Percentiles rank a stretch among this genome's conserved stretches.
Conservation (phyloP, 2,329 filamentous ascomycete genomes). For the Venturia carpophila region DNA sequence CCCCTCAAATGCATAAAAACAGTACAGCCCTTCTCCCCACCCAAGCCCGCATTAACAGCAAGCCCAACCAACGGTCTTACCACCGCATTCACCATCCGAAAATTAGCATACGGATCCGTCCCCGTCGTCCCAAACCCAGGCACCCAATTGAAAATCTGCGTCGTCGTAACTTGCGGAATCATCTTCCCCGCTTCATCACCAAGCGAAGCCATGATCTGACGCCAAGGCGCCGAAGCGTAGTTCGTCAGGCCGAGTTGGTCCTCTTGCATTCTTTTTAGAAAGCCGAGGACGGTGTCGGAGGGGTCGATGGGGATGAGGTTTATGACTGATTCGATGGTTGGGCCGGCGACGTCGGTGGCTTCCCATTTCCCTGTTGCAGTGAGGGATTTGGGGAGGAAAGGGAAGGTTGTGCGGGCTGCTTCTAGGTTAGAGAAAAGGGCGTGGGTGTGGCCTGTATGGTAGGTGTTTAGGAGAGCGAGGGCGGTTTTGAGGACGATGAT, state of each 20-base stretch:
- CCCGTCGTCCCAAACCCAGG: constrained; percentile 9
- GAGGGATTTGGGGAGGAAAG: constrained; percentile 9
- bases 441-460: constrained; percentile 6
- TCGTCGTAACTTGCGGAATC: not conserved
- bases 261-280: not conserved
- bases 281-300: not conserved
- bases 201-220: not conserved
- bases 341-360: constrained; percentile 13
- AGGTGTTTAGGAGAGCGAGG: constrained; percentile 3
- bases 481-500: constrained; percentile 12
- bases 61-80: not conserved
- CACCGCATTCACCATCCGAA: constrained; percentile 4
- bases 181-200: not conserved
- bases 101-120: constrained; percentile 1
- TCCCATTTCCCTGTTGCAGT: not conserved
- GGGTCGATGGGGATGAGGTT: constrained; percentile 10
- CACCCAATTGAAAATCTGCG: constrained; percentile 14
- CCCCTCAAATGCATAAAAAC: constrained; percentile 12
- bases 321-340: constrained; percentile 10
- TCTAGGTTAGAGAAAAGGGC: constrained; percentile 13
- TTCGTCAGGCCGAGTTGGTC: not conserved
- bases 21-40: not conserved
- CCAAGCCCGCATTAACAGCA: constrained; percentile 3
- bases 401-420: constrained; percentile 12
- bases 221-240: not conserved